A percentile compares a stretch with the other conserved stretches of the same genome.
Evolutionary conservation across 495 filamentous ascomycete species (phyloP).

Genomic region (Lasiosphaeria miniovina): DNA sequence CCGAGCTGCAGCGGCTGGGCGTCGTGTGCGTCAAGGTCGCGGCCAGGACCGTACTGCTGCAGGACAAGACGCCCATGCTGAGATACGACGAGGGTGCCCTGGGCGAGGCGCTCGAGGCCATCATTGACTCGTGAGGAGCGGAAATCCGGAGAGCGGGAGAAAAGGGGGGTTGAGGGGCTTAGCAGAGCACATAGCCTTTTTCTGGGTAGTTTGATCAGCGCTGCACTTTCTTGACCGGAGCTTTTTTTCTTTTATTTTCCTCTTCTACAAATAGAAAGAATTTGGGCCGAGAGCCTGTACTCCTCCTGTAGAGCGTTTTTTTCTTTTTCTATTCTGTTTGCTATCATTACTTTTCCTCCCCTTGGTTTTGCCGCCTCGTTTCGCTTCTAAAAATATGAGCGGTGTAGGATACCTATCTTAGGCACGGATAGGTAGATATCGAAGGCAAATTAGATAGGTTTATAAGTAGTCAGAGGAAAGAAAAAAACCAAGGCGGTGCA

Average conservation of each 20-base stretch:
- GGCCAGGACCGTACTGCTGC: conserved; percentile 52
- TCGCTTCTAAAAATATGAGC: too few species aligned
- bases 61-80: conserved; percentile 44
- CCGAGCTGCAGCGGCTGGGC: conserved; percentile 60
- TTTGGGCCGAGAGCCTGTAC: too few species aligned
- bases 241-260: background rate
- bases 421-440: too few species aligned
- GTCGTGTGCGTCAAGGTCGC: conserved; percentile 75
- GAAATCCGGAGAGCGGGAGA: conserved; percentile 15
- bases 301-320: background rate
- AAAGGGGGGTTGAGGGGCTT: background rate
- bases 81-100: conserved; percentile 76
- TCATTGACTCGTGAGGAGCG: conserved; percentile 53
- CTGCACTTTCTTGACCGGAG: background rate
- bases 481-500: too few species aligned
- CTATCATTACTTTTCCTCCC: too few species aligned
- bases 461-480: too few species aligned
- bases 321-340: background rate
- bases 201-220: too few species aligned
- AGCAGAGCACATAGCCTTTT: too few species aligned
- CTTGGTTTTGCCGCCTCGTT: too few species aligned
- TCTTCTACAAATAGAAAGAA: background rate
- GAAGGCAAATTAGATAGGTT: too few species aligned
- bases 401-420: too few species aligned
- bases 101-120: conserved; percentile 71